These are phyloP conservation scores for Hypoxylon intermedium DNA, from an alignment of 495 filamentous ascomycete genomes.

Conservation along the genomic window DNA sequence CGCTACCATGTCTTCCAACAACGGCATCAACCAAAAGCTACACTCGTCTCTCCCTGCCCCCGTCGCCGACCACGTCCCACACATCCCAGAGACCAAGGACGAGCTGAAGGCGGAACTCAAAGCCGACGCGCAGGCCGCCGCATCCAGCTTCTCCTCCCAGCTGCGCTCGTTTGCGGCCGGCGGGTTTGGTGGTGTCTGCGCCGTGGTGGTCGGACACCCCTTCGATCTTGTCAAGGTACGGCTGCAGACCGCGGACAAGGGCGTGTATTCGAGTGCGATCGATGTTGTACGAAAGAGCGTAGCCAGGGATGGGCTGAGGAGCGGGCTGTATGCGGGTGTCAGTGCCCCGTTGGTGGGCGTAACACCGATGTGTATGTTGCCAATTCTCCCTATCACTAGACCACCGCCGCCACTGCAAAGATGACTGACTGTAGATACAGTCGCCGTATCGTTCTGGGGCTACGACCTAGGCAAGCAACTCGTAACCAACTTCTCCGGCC, in stretches of 20 bases:
- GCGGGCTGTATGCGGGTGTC: slow-evolving; percentile 96
- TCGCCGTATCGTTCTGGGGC: slow-evolving; percentile 99
- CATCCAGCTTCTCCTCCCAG: slow-evolving; percentile 53
- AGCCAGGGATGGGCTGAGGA: slow-evolving; percentile 81
- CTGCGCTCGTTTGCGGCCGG: slow-evolving; percentile 86
- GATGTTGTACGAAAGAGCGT: slow-evolving; percentile 90
- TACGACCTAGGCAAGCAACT: slow-evolving; percentile 94
- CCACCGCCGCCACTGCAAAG: neutral
- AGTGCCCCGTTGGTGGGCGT: slow-evolving; percentile 93
- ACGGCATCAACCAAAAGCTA: slow-evolving; percentile 47
- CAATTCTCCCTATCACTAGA: neutral
- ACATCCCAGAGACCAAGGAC: slow-evolving; percentile 59
- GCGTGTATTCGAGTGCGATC: slow-evolving; percentile 86
- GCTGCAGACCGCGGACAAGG: slow-evolving; percentile 92
- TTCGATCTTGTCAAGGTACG: slow-evolving; percentile 98
- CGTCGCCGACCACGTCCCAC: slow-evolving; percentile 55
- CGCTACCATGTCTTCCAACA: slow-evolving; percentile 40
- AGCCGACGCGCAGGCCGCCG: slow-evolving; percentile 55
- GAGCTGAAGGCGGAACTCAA: slow-evolving; percentile 60
- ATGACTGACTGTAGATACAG: slow-evolving; percentile 51
- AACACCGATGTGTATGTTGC: slow-evolving; percentile 93
- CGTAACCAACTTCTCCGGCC: slow-evolving; percentile 68
- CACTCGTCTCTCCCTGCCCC: slow-evolving; percentile 46
- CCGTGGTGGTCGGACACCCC: slow-evolving; percentile 91
- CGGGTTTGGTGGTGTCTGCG: slow-evolving; percentile 91